These are phyloP conservation scores for Lachancea thermotolerans DNA, from an alignment of 805 yeast species.

Conservation along the genomic window DNA sequence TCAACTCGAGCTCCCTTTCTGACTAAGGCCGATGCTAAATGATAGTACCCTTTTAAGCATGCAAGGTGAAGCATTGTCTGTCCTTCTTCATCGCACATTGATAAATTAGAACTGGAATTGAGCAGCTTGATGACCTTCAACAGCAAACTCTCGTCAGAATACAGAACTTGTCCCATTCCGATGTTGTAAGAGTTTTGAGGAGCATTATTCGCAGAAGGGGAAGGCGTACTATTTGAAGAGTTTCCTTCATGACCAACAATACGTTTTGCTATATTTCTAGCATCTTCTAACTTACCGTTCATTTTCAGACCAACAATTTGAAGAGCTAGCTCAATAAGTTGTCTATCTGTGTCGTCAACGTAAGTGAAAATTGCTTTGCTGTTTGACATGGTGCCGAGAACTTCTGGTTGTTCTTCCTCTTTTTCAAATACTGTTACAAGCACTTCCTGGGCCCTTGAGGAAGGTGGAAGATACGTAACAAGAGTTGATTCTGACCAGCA, in stretches of 20 bases:
- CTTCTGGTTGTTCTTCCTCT: conserved; percentile 7
- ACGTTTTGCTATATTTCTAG: conserved; percentile 84
- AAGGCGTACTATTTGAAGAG: conserved; percentile 15
- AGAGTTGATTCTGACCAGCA: conserved; percentile 95
- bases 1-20: conserved; percentile 63
- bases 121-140: conserved; percentile 55
- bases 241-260: conserved; percentile 58
- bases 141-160: conserved; percentile 36
- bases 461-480: conserved; percentile 90
- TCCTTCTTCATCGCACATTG: conserved; percentile 73
- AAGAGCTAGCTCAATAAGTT: conserved; percentile 86
- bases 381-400: conserved; percentile 11
- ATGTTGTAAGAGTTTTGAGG: conserved; percentile 10
- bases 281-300: conserved; percentile 94
- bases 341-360: conserved; percentile 91
- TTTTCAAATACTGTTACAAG: conserved; percentile 63
- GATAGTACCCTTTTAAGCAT: conserved; percentile 61
- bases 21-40: conserved; percentile 56
- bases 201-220: conserved; percentile 14
- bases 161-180: conserved; percentile 3
- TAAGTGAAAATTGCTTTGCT: conserved; percentile 65
- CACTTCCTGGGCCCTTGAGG: conserved; percentile 84
- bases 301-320: conserved; percentile 95
- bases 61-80: conserved; percentile 88
- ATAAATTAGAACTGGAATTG: conserved; percentile 73